These are phyloP conservation scores for Platanthera guangdongensis DNA, from an alignment of 106 monocot species.

Conservation along the genomic window DNA sequence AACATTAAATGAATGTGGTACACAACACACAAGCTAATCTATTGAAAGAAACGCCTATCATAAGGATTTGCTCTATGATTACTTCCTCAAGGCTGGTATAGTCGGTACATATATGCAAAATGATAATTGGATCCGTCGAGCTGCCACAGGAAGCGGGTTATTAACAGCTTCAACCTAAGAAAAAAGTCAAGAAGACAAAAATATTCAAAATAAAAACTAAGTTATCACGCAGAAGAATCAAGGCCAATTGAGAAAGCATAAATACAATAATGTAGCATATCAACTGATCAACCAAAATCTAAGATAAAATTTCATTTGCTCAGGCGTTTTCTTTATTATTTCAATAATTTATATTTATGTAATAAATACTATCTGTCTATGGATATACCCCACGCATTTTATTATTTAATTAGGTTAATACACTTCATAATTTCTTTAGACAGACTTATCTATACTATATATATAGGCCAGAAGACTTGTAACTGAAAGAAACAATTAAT, in stretches of 20 bases:
- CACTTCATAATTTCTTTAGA: too few species aligned
- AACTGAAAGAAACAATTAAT: too few species aligned
- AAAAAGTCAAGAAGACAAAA: background rate
- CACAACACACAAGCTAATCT: background rate
- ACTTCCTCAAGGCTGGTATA: constrained; percentile 82
- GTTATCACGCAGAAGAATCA: background rate
- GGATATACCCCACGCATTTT: too few species aligned
- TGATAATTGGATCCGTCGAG: constrained; percentile 41
- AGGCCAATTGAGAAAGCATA: background rate
- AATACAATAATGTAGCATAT: background rate
- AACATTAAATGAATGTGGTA: background rate
- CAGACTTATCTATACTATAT: too few species aligned
- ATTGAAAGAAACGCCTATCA: background rate
- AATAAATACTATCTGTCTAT: too few species aligned
- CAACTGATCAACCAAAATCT: too few species aligned
- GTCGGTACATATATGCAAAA: constrained; percentile 71
- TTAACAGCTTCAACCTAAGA: constrained; percentile 54
- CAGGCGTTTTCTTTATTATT: too few species aligned
- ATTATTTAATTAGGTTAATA: too few species aligned
- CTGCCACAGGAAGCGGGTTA: constrained; percentile 33
- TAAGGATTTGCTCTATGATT: constrained; percentile 8
- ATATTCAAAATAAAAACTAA: background rate
- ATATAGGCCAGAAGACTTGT: too few species aligned
- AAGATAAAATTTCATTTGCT: too few species aligned
- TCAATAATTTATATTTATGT: too few species aligned